phyloP scores from a whole-genome alignment of 306 rosid genomes.

The Rosa chinensis region DNA sequence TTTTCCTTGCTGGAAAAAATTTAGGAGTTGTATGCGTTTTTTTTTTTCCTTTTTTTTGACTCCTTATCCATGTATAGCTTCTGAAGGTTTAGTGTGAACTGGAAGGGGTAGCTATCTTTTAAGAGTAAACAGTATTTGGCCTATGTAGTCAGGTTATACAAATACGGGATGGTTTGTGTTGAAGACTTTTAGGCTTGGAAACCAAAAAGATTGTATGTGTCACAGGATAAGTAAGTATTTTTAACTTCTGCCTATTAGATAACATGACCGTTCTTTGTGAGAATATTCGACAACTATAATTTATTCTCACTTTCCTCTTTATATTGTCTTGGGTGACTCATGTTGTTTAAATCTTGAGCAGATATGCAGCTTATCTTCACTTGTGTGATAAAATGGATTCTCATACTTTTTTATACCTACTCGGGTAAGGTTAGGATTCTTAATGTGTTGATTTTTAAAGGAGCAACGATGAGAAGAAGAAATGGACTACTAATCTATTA shows the following conservation, averaged over 20 bases:
- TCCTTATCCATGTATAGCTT: background rate
- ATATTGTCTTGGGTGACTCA: background rate
- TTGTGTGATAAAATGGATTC: background rate
- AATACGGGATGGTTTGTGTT: background rate
- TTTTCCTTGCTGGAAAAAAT: too few species aligned
- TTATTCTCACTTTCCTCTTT: background rate
- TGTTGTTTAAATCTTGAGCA: background rate
- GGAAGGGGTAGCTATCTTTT: background rate
- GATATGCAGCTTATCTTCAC: background rate
- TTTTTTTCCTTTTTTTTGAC: background rate
- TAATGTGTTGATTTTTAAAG: too few species aligned
- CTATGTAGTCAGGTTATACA: background rate
- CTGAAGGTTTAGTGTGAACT: background rate
- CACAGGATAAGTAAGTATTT: background rate
- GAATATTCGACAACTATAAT: background rate
- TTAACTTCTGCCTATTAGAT: background rate
- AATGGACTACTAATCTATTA: too few species aligned
- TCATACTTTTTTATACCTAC: too few species aligned
- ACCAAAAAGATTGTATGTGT: background rate
- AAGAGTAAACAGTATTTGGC: background rate
- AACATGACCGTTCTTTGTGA: background rate
- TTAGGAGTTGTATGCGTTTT: background rate
- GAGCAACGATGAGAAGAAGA: too few species aligned
- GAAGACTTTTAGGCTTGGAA: background rate
- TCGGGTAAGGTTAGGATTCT: too few species aligned